Evolutionary conservation across 805 yeast species (phyloP), one percentile per base, ranked within the genome.

Genomic region (Zygoascus biomembranicola): DNA sequence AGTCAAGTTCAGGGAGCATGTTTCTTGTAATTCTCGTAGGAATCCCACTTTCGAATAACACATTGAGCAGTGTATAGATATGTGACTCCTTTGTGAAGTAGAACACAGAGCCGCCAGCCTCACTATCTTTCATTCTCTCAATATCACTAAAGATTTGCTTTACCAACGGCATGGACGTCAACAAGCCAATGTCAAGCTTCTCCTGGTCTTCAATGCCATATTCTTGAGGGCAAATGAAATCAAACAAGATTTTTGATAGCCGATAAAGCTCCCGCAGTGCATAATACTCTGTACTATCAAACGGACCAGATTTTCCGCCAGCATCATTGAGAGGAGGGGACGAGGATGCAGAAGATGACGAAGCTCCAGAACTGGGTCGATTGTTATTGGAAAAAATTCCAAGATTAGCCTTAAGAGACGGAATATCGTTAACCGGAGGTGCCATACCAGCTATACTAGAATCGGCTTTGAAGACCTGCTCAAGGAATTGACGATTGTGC

Each of bases 31-130:
- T 84, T 72, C 90, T 86, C 81, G 94, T 88, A n/a, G 97, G 98
- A 51, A 94, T 74, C 50, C 90, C 90, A 16, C 96, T 84, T 59
- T 89, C 99, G 68, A 89, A 92, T 48, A 94, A 78, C 48, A 94
- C 87, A 64, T 94, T 94, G 63, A 94, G 71, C 56, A 94, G 73
- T 0, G 99, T 94, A 70, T 94, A 94, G 66, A 94, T 94, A 67
- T 94, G 99, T 1, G 95, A 85, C 67, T 94, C 99, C 69, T 94
- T 94, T 28, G 99, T 94, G 76, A 94, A 92, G 64, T 94, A 94
- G 46, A 89, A 83, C 47, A 89, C 86, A 44, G 87, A 82, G 2
- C 89, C 94, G 1, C 97, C 96, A 18, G 81, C 77, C 54, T 86
- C 90, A 47, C 84, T 81, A 49, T 79, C 79, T 63, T 85, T 84